A percentile compares a stretch with the other conserved stretches of the same genome.
Evolutionary conservation across 495 filamentous ascomycete genomes (phyloP).

Genomic region (Neurospora sp.): DNA sequence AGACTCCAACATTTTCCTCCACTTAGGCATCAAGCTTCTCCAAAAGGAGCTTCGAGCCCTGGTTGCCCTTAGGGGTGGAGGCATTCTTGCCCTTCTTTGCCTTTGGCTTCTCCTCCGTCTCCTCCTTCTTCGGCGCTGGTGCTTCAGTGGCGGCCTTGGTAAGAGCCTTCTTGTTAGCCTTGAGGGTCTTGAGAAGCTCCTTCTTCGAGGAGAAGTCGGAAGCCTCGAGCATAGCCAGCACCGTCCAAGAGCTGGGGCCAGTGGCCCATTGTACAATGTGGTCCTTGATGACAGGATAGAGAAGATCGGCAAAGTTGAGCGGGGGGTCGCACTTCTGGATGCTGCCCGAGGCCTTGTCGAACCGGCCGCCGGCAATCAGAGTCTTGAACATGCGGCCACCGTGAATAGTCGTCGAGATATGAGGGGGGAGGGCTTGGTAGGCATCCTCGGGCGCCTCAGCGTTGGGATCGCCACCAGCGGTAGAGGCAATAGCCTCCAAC

Average conservation of each 20-base stretch:
- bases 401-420: slow-evolving; percentile 49
- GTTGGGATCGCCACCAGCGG: slow-evolving; percentile 54
- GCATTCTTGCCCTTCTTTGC: slow-evolving; percentile 4
- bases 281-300: slow-evolving; percentile 68
- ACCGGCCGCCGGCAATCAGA: slow-evolving; percentile 76
- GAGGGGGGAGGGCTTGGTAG: slow-evolving; percentile 27
- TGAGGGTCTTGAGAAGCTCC: slow-evolving; percentile 55
- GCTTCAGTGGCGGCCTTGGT: slow-evolving; percentile 40
- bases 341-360: slow-evolving; percentile 57
- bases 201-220: slow-evolving; percentile 59
- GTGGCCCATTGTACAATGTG: slow-evolving; percentile 79
- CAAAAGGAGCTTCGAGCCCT: slow-evolving; percentile 31
- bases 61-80: slow-evolving; percentile 35
- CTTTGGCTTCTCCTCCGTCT: slow-evolving; percentile 27
- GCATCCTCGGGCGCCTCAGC: slow-evolving; percentile 24
- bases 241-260: slow-evolving; percentile 69
- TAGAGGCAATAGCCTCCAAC: slow-evolving; percentile 58
- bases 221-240: slow-evolving; percentile 70
- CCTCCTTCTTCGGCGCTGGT: slow-evolving; percentile 26
- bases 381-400: slow-evolving; percentile 84
- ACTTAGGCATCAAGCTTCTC: not conserved
- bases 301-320: slow-evolving; percentile 65
- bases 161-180: slow-evolving; percentile 44
- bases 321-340: slow-evolving; percentile 61
- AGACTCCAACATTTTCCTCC: not conserved